A percentile compares a stretch with the other conserved stretches of the same genome.
phyloP scores from a whole-genome alignment of 176 grass and related monocot species.

The Carex parvula region DNA sequence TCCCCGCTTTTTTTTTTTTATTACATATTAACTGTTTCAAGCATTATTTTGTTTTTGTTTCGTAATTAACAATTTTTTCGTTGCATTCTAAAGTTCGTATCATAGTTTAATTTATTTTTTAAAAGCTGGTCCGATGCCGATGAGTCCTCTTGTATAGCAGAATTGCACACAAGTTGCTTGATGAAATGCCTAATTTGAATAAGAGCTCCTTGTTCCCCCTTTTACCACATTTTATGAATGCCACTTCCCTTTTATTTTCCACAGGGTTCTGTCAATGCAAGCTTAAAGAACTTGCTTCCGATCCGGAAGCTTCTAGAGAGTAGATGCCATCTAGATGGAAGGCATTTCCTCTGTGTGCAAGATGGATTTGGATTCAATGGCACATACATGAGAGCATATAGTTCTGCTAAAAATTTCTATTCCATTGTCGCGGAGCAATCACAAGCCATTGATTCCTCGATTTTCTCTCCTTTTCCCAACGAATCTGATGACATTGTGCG shows the following conservation, averaged over 20 bases:
- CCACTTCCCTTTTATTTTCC: background rate
- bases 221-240: conserved; percentile 2
- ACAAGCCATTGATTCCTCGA: conserved; percentile 56
- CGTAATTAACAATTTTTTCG: background rate
- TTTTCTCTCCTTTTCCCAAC: conserved; percentile 66
- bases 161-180: background rate
- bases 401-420: conserved; percentile 35
- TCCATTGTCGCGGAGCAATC: conserved; percentile 56
- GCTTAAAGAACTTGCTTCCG: conserved; percentile 37
- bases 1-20: background rate
- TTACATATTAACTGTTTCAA: background rate
- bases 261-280: conserved; percentile 29
- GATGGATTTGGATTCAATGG: conserved; percentile 26
- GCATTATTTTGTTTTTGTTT: background rate
- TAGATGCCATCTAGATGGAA: conserved; percentile 27
- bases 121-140: background rate
- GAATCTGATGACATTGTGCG: conserved; percentile 65
- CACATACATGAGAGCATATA: conserved; percentile 30
- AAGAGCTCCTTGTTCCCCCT: background rate
- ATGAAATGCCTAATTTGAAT: background rate
- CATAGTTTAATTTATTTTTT: conserved; percentile 4
- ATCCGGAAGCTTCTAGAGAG: conserved; percentile 43
- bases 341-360: conserved; percentile 30
- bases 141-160: background rate
- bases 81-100: background rate